A percentile compares a stretch with the other conserved stretches of the same genome.
These are phyloP conservation scores for Cardamine chenopodiifolia DNA, from an alignment of 345 rosid species.

Conservation along the genomic window DNA sequence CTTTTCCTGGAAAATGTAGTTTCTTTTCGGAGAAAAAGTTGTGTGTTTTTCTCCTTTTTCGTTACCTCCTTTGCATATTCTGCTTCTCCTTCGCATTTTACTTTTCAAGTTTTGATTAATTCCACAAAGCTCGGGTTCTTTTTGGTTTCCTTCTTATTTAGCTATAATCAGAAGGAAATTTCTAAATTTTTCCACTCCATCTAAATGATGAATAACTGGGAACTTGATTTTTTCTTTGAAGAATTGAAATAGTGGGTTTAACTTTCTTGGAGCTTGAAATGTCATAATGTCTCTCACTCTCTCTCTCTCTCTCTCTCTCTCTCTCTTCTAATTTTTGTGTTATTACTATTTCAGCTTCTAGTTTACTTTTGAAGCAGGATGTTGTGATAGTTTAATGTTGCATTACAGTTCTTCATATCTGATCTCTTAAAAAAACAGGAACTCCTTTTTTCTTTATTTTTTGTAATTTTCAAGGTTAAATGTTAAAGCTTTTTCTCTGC, in stretches of 20 bases:
- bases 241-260: background rate
- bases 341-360: background rate
- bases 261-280: background rate
- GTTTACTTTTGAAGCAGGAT: slow-evolving; percentile 8
- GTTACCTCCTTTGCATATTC: slow-evolving; percentile 3
- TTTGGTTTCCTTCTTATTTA: background rate
- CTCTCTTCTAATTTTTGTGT: background rate
- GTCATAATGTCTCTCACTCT: slow-evolving; percentile 5
- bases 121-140: slow-evolving; percentile 22
- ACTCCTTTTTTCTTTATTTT: slow-evolving; percentile 12
- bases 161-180: background rate
- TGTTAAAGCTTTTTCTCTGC: slow-evolving; percentile 24
- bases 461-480: slow-evolving; percentile 27
- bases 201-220: background rate
- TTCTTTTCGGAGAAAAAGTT: slow-evolving; percentile 12
- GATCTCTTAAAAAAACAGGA: background rate
- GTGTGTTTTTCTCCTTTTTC: slow-evolving; percentile 15
- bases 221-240: background rate
- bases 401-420: slow-evolving; percentile 11
- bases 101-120: background rate
- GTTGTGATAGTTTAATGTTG: slow-evolving; percentile 21
- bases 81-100: background rate
- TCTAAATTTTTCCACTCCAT: background rate
- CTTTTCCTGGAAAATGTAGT: slow-evolving; percentile 36
- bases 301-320: background rate